These are phyloP conservation scores for Fraxinus velutina DNA, from an alignment of 305 asterid species.

Conservation along the genomic window DNA sequence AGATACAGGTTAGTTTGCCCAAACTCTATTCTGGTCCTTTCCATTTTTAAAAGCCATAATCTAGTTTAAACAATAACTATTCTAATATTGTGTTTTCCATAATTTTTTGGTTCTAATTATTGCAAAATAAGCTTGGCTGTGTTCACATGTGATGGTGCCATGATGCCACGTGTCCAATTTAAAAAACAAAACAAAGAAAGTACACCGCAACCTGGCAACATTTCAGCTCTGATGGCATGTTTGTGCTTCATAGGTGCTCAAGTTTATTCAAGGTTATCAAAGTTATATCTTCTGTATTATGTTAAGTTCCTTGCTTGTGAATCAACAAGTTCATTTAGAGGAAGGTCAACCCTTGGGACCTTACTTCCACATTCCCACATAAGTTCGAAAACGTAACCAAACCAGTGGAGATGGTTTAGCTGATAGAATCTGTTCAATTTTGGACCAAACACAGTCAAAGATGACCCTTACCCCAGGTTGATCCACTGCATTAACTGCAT, in stretches of 20 bases:
- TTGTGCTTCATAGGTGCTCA: background rate
- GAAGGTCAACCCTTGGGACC: background rate
- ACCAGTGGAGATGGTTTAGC: background rate
- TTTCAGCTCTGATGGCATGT: background rate
- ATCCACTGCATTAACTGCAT: constrained; percentile 70
- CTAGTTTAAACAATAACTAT: background rate
- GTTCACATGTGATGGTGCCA: background rate
- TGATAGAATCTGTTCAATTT: background rate
- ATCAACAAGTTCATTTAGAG: background rate
- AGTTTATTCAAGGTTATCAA: background rate
- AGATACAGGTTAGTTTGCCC: background rate
- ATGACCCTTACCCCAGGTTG: constrained; percentile 56
- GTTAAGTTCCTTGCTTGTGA: background rate
- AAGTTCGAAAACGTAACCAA: background rate
- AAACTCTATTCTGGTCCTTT: background rate
- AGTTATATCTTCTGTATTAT: background rate
- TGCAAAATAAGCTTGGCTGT: background rate
- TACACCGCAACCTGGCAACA: background rate
- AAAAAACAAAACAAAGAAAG: background rate
- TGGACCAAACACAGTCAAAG: constrained; percentile 14
- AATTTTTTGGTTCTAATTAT: background rate
- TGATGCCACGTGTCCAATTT: background rate
- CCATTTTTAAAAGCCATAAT: background rate
- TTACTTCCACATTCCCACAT: background rate
- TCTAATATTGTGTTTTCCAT: background rate